A percentile compares a stretch with the other conserved stretches of the same genome.
Conservation (phyloP, 2,329 filamentous ascomycete species). For the Mycocentrospora acerina region DNA sequence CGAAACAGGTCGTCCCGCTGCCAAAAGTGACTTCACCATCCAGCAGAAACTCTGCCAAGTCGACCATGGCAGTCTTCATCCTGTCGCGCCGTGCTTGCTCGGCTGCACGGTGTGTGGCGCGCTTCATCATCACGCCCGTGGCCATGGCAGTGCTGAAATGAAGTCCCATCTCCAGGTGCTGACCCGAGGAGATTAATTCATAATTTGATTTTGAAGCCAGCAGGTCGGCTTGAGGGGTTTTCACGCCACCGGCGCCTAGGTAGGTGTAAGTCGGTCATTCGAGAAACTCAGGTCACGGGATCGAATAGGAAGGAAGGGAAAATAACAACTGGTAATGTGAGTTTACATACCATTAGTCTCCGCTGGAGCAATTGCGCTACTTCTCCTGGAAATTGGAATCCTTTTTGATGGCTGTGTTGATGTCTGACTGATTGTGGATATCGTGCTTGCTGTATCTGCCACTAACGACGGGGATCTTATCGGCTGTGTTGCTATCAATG, state of each 20-base stretch:
- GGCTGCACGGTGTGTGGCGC: conserved; percentile 32
- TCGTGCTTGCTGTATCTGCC: conserved; percentile 25
- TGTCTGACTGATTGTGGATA: conserved; percentile 26
- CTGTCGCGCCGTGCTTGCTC: conserved; percentile 36
- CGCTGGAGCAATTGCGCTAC: conserved; percentile 18
- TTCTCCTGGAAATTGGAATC: conserved; percentile 25
- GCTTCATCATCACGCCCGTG: conserved; percentile 36
- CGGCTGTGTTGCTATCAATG: conserved; percentile 12
- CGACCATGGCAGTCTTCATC: conserved; percentile 36
- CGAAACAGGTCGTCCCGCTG: conserved; percentile 33
- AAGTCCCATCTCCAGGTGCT: conserved; percentile 34
- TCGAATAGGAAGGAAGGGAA: background rate
- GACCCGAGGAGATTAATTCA: conserved; percentile 30
- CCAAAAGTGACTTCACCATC: conserved; percentile 36
- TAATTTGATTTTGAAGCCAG: conserved; percentile 34
- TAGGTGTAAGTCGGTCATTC: conserved; percentile 1
- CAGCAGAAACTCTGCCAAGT: conserved; percentile 30
- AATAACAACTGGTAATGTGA: background rate
- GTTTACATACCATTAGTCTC: conserved; percentile 25
- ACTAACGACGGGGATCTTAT: conserved; percentile 20
- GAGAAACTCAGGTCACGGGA: background rate
- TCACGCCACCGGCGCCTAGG: conserved; percentile 25
- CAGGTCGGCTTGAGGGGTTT: conserved; percentile 29
- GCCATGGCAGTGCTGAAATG: conserved; percentile 37
- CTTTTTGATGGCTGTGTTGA: conserved; percentile 26